A percentile compares a stretch with the other conserved stretches of the same genome.
phyloP scores from a whole-genome alignment of 169 alveolate species.

The Cryptosporidium viatorum region DNA sequence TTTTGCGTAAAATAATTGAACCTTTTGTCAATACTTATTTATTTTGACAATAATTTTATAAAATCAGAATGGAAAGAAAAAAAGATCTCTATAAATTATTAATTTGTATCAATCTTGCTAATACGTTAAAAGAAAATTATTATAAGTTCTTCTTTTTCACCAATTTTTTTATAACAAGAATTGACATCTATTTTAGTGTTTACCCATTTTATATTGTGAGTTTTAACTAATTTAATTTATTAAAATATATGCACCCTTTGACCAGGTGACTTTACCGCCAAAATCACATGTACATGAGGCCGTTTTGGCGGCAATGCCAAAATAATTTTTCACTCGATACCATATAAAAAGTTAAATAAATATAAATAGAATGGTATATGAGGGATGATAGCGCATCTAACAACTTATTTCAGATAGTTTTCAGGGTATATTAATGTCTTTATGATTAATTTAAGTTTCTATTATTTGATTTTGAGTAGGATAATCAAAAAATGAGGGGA shows the following conservation, averaged over 20 bases:
- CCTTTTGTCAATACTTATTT: neutral
- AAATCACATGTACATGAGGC: constrained; percentile 2
- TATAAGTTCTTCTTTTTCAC: neutral
- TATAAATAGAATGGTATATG: neutral
- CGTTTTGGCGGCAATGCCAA: neutral
- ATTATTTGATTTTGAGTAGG: neutral
- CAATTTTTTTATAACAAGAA: neutral
- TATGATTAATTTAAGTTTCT: neutral
- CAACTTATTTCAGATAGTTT: neutral
- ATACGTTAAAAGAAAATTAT: no score
- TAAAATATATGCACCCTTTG: constrained; percentile 50
- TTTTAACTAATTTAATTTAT: neutral
- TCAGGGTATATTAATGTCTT: neutral
- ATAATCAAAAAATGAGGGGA: neutral
- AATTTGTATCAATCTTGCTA: no score
- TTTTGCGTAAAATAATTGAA: neutral
- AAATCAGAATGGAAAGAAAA: neutral
- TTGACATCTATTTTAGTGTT: neutral
- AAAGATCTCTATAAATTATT: neutral
- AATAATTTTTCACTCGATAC: neutral
- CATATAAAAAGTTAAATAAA: neutral
- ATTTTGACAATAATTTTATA: neutral
- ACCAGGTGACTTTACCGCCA: constrained; percentile 41
- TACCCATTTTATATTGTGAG: constrained; percentile 7
- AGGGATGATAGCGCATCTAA: neutral